phyloP scores from a whole-genome alignment of 345 rosid species.

The Excoecaria cochinchinensis region DNA sequence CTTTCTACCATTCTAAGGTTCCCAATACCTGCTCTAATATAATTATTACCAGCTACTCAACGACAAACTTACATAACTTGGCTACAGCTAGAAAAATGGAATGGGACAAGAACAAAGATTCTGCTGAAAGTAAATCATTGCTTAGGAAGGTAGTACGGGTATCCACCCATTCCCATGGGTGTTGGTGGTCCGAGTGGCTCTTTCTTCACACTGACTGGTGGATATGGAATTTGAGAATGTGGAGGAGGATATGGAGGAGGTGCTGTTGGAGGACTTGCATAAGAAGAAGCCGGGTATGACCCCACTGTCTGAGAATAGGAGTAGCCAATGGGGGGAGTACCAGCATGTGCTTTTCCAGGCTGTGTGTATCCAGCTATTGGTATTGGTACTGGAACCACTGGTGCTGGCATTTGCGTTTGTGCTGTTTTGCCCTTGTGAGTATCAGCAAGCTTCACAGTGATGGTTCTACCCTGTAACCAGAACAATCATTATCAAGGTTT shows the following conservation, averaged over 20 bases:
- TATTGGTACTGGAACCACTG: conserved; percentile 35
- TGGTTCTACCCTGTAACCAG: conserved; percentile 41
- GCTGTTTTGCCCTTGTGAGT: conserved; percentile 44
- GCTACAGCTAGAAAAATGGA: not conserved
- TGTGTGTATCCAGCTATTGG: conserved; percentile 48
- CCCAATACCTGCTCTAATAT: not conserved
- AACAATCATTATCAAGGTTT: not conserved
- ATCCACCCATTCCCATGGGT: conserved; percentile 52
- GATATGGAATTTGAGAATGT: conserved; percentile 39
- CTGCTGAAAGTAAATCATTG: conserved; percentile 5
- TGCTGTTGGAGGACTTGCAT: conserved; percentile 40
- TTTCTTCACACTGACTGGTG: conserved; percentile 34
- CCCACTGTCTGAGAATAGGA: conserved; percentile 41
- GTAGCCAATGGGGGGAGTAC: conserved; percentile 36
- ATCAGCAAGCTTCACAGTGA: conserved; percentile 62
- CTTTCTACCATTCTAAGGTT: not conserved
- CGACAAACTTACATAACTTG: not conserved
- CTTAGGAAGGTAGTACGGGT: conserved; percentile 38
- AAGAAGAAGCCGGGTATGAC: conserved; percentile 41
- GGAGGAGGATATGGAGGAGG: conserved; percentile 34
- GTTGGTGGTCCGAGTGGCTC: conserved; percentile 37
- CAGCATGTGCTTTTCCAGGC: conserved; percentile 42
- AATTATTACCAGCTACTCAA: not conserved
- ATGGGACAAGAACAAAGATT: not conserved
- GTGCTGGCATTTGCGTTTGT: conserved; percentile 36